Percentiles rank a stretch among this genome's conserved stretches.
Evolutionary conservation across 139 green algal species (phyloP).

Genomic region (Tetradesmus obliquus): DNA sequence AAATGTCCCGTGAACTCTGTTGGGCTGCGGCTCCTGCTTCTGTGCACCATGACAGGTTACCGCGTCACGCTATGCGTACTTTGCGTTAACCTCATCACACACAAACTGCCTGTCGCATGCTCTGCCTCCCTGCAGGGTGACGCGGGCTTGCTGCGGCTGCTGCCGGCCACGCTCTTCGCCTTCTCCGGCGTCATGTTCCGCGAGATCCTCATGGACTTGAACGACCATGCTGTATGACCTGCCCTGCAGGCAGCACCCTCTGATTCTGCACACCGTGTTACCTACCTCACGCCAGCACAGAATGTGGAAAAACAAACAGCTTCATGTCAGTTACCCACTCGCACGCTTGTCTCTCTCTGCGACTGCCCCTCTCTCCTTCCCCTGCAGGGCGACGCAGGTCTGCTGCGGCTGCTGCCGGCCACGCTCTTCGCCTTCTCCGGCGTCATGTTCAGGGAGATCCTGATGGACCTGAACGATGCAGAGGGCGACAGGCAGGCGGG

Average conservation of each 20-base stretch:
- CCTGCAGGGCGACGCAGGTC: conserved; percentile 47
- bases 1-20: too few species aligned
- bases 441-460: conserved; percentile 64
- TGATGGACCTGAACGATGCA: conserved; percentile 75
- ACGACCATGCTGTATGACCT: conserved; percentile 32
- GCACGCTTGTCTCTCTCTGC: too few species aligned
- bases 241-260: too few species aligned
- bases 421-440: conserved; percentile 59
- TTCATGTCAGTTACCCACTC: too few species aligned
- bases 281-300: too few species aligned
- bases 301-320: too few species aligned
- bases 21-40: too few species aligned
- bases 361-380: background rate
- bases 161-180: conserved; percentile 45
- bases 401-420: conserved; percentile 36
- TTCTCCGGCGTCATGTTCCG: conserved; percentile 65
- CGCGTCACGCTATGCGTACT: too few species aligned
- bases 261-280: too few species aligned
- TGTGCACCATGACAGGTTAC: too few species aligned
- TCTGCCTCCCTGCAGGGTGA: conserved; percentile 41
- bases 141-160: conserved; percentile 38
- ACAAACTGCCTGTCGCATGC: background rate
- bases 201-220: conserved; percentile 74
- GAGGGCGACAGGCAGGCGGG: conserved; percentile 61
- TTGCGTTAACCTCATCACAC: too few species aligned